Percentiles rank a stretch among this genome's conserved stretches.
These are phyloP conservation scores for Annulohypoxylon maeteangense DNA, from an alignment of 495 filamentous ascomycete species.

Conservation along the genomic window DNA sequence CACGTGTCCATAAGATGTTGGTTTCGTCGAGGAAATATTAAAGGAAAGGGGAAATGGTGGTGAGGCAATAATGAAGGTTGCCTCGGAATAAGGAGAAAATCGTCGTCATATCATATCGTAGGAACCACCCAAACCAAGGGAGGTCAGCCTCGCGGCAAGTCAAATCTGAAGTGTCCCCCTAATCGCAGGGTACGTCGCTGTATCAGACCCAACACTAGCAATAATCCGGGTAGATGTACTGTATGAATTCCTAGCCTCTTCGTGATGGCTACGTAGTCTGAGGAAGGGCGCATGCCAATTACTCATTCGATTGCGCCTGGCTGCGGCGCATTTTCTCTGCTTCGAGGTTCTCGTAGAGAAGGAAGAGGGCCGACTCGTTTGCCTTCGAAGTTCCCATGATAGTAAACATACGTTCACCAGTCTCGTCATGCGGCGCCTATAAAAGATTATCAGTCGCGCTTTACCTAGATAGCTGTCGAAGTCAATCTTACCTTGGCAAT, in stretches of 20 bases:
- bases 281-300: slow-evolving; percentile 54
- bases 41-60: slow-evolving; percentile 50
- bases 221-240: slow-evolving; percentile 48
- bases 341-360: slow-evolving; percentile 98
- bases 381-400: slow-evolving; percentile 92
- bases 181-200: slow-evolving; percentile 51
- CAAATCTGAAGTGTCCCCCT: slow-evolving; percentile 63
- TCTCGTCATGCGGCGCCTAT: slow-evolving; percentile 90
- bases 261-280: slow-evolving; percentile 33
- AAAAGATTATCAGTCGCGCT: slow-evolving; percentile 31
- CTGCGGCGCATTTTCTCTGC: slow-evolving; percentile 97
- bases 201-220: slow-evolving; percentile 57
- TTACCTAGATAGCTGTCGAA: neutral
- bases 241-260: slow-evolving; percentile 41
- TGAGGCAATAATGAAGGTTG: slow-evolving; percentile 53
- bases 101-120: slow-evolving; percentile 58
- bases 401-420: slow-evolving; percentile 98
- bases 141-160: slow-evolving; percentile 67
- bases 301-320: slow-evolving; percentile 73
- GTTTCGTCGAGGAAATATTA: slow-evolving; percentile 44
- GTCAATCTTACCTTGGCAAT: slow-evolving; percentile 79
- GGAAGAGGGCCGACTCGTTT: slow-evolving; percentile 94
- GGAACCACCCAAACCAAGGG: slow-evolving; percentile 55
- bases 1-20: slow-evolving; percentile 39
- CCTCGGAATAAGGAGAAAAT: slow-evolving; percentile 47